A percentile compares a stretch with the other conserved stretches of the same genome.
phyloP scores from a whole-genome alignment of 2,329 filamentous ascomycete genomes.

The Penicillium sp. region DNA sequence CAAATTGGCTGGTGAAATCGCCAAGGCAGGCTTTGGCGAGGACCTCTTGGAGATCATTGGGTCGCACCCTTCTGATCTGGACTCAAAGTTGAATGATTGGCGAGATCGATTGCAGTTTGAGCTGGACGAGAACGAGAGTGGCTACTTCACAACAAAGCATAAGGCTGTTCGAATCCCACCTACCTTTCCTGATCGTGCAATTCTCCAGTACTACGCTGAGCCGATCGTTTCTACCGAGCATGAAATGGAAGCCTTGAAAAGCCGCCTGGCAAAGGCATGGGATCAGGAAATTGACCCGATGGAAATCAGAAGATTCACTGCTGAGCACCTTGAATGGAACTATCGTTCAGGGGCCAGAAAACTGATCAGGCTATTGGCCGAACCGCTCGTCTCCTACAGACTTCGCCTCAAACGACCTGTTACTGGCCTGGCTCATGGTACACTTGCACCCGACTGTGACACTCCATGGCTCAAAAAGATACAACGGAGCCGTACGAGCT shows the following conservation, averaged over 20 bases:
- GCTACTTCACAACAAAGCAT: constrained; percentile 77
- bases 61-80: constrained; percentile 31
- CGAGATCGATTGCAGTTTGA: constrained; percentile 73
- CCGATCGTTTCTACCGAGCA: constrained; percentile 74
- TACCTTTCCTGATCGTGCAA: constrained; percentile 76
- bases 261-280: constrained; percentile 59
- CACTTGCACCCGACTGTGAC: constrained; percentile 48
- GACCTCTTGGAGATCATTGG: constrained; percentile 70
- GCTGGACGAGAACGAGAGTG: constrained; percentile 79
- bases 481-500: constrained; percentile 69
- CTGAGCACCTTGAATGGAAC: constrained; percentile 85
- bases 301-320: constrained; percentile 73
- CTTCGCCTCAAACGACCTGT: constrained; percentile 43
- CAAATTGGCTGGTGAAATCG: constrained; percentile 87
- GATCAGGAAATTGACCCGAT: constrained; percentile 66
- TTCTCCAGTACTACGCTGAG: constrained; percentile 85
- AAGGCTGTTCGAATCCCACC: constrained; percentile 75
- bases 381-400: constrained; percentile 72
- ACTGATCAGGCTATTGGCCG: constrained; percentile 78
- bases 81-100: constrained; percentile 64
- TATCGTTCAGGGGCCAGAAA: constrained; percentile 79
- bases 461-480: constrained; percentile 67
- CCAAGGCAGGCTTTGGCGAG: constrained; percentile 81
- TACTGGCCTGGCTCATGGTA: constrained; percentile 36
- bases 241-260: constrained; percentile 59